Percentiles rank a stretch among this genome's conserved stretches.
phyloP scores from a whole-genome alignment of 257 asterid genomes.

The Thymus quinquecostatus region DNA sequence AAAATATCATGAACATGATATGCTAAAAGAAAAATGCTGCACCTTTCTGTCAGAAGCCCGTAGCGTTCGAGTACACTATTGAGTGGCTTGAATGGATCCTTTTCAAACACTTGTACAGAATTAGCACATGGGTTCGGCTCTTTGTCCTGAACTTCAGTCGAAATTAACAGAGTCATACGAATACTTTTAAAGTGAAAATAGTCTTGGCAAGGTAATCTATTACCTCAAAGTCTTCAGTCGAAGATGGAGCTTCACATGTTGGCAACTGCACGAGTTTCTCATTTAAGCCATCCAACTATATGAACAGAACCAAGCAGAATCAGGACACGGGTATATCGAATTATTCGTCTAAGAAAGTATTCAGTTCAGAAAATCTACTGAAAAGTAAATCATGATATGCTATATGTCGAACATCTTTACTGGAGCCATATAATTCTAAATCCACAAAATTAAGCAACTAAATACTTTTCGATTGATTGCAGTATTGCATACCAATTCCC shows the following conservation, averaged over 20 bases:
- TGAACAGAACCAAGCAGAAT: slow-evolving; percentile 34
- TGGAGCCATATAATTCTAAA: neutral
- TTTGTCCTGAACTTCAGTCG: slow-evolving; percentile 44
- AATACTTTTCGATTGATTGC: neutral
- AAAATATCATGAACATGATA: slow-evolving; percentile 18
- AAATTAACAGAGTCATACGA: slow-evolving; percentile 23
- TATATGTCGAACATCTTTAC: neutral
- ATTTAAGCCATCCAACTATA: slow-evolving; percentile 84
- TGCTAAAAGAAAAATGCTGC: slow-evolving; percentile 18
- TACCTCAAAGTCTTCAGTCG: slow-evolving; percentile 39
- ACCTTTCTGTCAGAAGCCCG: slow-evolving; percentile 81
- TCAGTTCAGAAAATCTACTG: neutral
- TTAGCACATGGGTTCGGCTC: slow-evolving; percentile 35
- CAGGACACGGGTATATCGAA: slow-evolving; percentile 22
- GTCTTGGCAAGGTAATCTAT: slow-evolving; percentile 5
- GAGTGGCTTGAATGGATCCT: slow-evolving; percentile 79
- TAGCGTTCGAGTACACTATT: slow-evolving; percentile 51
- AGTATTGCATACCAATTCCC: neutral
- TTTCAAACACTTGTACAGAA: slow-evolving; percentile 37
- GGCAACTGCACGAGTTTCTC: slow-evolving; percentile 64
- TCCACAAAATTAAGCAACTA: slow-evolving; percentile 16
- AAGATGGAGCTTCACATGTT: slow-evolving; percentile 33
- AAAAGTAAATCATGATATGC: neutral
- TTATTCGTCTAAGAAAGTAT: slow-evolving; percentile 12
- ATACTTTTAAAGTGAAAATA: slow-evolving; percentile 15